A percentile compares a stretch with the other conserved stretches of the same genome.
Conservation (phyloP, 768 basidiomycete species). For the Sistotremastrum niveocremeum region DNA sequence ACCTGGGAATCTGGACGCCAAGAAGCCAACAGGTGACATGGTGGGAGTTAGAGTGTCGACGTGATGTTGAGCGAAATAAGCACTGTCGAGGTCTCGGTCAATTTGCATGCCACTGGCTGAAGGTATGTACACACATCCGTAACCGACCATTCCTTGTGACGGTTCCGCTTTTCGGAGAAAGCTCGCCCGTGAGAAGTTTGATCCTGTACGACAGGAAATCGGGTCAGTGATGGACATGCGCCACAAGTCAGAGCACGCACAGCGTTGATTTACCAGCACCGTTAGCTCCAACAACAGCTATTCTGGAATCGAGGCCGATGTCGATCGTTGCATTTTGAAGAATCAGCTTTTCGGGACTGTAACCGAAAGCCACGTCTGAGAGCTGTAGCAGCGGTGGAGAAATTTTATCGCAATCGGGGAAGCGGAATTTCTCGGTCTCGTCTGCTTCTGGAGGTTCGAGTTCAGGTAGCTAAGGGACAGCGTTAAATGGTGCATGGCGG, state of each 20-base stretch:
- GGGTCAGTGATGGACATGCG: not conserved
- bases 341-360: slow-evolving; percentile 61
- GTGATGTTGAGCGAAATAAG: slow-evolving; percentile 92
- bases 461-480: slow-evolving; percentile 57
- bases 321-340: slow-evolving; percentile 77
- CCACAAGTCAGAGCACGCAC: slow-evolving; percentile 25
- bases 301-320: slow-evolving; percentile 85
- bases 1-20: slow-evolving; percentile 86
- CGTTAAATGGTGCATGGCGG: not conserved
- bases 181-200: slow-evolving; percentile 80
- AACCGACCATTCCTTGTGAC: slow-evolving; percentile 85
- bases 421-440: slow-evolving; percentile 88
- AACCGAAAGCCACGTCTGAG: slow-evolving; percentile 84
- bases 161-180: slow-evolving; percentile 62
- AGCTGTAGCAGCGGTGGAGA: slow-evolving; percentile 92
- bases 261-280: slow-evolving; percentile 95
- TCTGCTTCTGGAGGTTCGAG: slow-evolving; percentile 86
- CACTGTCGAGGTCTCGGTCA: slow-evolving; percentile 28
- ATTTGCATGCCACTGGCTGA: not conserved
- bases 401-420: slow-evolving; percentile 95
- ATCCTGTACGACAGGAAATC: slow-evolving; percentile 37
- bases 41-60: slow-evolving; percentile 78
- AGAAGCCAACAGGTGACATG: slow-evolving; percentile 88
- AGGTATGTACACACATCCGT: slow-evolving; percentile 46
- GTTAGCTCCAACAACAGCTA: slow-evolving; percentile 91